Evolutionary conservation across 352 stramenopile species (phyloP).

Genomic region (Globisporangium alternatum): DNA sequence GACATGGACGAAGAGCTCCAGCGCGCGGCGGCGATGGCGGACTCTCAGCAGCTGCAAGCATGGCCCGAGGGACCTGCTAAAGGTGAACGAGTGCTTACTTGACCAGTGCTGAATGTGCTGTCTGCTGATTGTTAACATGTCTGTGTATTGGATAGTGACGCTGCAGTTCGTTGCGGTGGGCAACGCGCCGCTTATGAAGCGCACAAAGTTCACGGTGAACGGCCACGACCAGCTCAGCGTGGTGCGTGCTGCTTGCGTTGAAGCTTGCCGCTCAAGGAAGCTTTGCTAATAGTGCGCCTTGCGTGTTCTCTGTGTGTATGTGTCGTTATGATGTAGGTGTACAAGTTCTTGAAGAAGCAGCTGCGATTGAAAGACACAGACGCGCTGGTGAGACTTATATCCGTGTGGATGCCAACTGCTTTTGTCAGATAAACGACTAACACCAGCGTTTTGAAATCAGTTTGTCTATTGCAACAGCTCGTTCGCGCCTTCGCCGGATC

Average conservation of each 20-base stretch:
- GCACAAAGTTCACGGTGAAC: slow-evolving; percentile 85
- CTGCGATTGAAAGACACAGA: slow-evolving; percentile 73
- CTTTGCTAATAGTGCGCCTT: neutral
- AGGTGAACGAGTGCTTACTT: slow-evolving; percentile 1
- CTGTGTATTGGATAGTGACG: slow-evolving; percentile 44
- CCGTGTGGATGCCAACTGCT: neutral
- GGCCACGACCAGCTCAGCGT: slow-evolving; percentile 72
- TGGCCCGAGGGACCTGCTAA: slow-evolving; percentile 20
- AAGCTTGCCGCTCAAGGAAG: no score
- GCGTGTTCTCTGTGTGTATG: neutral
- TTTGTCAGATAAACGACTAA: neutral
- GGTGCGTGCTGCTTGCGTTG: slow-evolving; percentile 26
- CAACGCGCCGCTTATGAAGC: slow-evolving; percentile 82
- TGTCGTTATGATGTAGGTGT: slow-evolving; percentile 38
- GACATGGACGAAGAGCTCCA: slow-evolving; percentile 7
- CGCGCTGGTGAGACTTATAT: slow-evolving; percentile 41
- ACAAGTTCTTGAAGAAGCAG: slow-evolving; percentile 85
- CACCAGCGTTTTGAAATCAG: slow-evolving; percentile 23
- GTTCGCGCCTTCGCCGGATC: slow-evolving; percentile 79
- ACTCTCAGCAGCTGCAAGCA: neutral
- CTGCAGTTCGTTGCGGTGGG: slow-evolving; percentile 82
- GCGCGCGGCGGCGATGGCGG: neutral
- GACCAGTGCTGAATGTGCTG: neutral
- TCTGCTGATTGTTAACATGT: neutral
- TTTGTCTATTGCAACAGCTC: slow-evolving; percentile 89